phyloP scores from a whole-genome alignment of 495 filamentous ascomycete genomes.

The Ramalina intermedia region DNA sequence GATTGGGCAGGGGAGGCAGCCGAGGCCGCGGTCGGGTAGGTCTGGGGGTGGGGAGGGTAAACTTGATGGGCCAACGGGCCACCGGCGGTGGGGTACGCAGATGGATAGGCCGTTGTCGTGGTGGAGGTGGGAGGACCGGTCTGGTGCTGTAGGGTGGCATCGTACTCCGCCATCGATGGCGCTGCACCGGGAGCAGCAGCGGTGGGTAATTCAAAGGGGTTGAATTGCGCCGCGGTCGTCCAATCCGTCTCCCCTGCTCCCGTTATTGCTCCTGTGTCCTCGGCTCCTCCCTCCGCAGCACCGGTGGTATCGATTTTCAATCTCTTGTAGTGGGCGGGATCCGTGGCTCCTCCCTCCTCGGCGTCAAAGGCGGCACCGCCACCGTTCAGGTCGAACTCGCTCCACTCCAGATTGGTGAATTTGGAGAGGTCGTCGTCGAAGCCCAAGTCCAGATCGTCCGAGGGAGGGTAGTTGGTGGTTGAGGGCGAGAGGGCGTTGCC shows the following conservation, averaged over 20 bases:
- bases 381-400: constrained; percentile 62
- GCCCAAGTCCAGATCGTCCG: too few relatives aligned
- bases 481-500: constrained; percentile 63
- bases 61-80: neutral
- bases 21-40: neutral
- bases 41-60: constrained; percentile 3
- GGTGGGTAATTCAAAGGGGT: too few relatives aligned
- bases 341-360: constrained; percentile 12
- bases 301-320: neutral
- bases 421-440: constrained; percentile 54
- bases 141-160: neutral
- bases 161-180: neutral
- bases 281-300: too few relatives aligned
- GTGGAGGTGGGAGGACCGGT: neutral
- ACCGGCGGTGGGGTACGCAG: neutral
- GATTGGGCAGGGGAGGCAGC: constrained; percentile 4
- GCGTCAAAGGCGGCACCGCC: constrained; percentile 15
- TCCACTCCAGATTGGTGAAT: constrained; percentile 90
- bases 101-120: neutral
- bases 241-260: neutral
- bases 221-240: neutral
- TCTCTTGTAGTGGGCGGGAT: constrained; percentile 23
- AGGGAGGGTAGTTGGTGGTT: too few relatives aligned
- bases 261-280: too few relatives aligned
- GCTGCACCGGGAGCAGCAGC: too few relatives aligned